phyloP scores from a whole-genome alignment of 805 yeast species.

The Saitoella complicata region DNA sequence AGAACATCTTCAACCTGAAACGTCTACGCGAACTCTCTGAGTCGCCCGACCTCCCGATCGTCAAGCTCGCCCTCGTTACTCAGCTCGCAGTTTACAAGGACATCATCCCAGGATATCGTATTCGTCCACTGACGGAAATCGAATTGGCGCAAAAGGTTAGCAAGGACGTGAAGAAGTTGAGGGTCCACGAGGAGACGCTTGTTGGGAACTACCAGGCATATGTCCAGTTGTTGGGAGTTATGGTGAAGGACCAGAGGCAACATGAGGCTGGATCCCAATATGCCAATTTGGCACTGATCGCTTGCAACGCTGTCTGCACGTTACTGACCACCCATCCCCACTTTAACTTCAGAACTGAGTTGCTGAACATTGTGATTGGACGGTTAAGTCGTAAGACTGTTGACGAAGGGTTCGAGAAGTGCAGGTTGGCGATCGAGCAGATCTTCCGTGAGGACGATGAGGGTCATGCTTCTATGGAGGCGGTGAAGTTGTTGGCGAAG shows the following conservation, averaged over 20 bases:
- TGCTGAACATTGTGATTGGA: conserved; percentile 49
- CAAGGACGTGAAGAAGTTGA: conserved; percentile 59
- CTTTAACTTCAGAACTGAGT: conserved; percentile 69
- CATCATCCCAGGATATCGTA: conserved; percentile 75
- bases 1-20: conserved; percentile 46
- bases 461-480: conserved; percentile 67
- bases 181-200: conserved; percentile 68
- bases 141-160: conserved; percentile 73
- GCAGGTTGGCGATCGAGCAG: conserved; percentile 51
- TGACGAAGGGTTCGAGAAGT: conserved; percentile 35
- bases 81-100: conserved; percentile 71
- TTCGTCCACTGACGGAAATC: conserved; percentile 63
- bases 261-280: background rate
- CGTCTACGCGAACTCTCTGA: conserved; percentile 25
- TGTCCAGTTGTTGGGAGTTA: conserved; percentile 35
- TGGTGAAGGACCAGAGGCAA: conserved; percentile 20
- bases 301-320: conserved; percentile 32
- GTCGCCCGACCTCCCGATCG: conserved; percentile 21
- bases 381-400: conserved; percentile 37
- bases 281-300: background rate
- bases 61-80: conserved; percentile 48
- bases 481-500: conserved; percentile 50
- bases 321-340: conserved; percentile 49
- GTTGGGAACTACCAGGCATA: conserved; percentile 54
- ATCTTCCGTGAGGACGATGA: conserved; percentile 60